phyloP scores from a whole-genome alignment of 2,329 filamentous ascomycete species.

The Fusarium dlaminii region DNA sequence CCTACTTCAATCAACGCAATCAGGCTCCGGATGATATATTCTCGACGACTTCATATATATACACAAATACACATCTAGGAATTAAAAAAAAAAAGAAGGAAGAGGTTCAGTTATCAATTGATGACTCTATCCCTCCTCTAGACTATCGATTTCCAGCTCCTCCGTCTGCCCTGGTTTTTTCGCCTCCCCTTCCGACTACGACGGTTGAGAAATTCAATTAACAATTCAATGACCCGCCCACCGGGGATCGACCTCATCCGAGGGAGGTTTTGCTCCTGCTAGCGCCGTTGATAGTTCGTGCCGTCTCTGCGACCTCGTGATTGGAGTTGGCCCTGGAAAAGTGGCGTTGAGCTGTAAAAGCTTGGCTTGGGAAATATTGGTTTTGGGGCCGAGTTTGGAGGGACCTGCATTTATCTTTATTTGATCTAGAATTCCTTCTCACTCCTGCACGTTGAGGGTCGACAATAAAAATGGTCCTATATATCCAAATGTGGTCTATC shows the following conservation, averaged over 20 bases:
- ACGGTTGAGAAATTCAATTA: slow-evolving; percentile 25
- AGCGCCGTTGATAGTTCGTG: slow-evolving; percentile 33
- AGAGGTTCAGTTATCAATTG: slow-evolving; percentile 6
- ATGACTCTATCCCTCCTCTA: slow-evolving; percentile 10
- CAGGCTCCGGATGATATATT: background rate
- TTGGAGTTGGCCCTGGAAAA: slow-evolving; percentile 27
- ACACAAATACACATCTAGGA: background rate
- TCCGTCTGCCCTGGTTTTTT: slow-evolving; percentile 8
- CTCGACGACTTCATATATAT: background rate
- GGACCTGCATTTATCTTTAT: background rate
- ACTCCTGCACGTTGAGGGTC: background rate
- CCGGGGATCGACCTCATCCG: slow-evolving; percentile 29
- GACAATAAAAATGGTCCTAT: background rate
- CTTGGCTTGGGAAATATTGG: slow-evolving; percentile 22
- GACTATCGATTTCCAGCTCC: slow-evolving; percentile 19
- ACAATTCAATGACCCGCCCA: slow-evolving; percentile 11
- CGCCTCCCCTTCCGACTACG: background rate
- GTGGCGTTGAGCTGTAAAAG: slow-evolving; percentile 33
- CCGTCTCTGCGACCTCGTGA: slow-evolving; percentile 17
- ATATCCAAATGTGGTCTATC: background rate
- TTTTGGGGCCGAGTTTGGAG: background rate
- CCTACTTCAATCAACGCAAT: background rate
- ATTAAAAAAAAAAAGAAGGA: background rate
- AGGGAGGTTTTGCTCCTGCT: slow-evolving; percentile 3
- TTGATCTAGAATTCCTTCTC: slow-evolving; percentile 14